These are phyloP conservation scores for Fonsecaea pugnacius DNA, from an alignment of 2,329 filamentous ascomycete species.

Conservation along the genomic window DNA sequence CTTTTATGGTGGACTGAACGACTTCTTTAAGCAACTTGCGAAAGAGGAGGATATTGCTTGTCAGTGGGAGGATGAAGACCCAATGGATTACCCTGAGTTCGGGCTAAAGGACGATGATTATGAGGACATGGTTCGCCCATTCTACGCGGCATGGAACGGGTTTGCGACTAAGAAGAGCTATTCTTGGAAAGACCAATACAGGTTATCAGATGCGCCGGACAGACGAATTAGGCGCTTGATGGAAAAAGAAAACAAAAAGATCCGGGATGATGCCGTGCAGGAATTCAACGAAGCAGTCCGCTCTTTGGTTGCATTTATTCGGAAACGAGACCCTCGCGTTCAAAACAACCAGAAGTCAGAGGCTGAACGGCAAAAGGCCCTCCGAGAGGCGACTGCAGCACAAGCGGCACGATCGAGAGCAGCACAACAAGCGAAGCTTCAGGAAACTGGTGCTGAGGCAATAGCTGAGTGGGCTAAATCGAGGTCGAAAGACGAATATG, in stretches of 20 bases:
- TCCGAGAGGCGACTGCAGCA: conserved; percentile 77
- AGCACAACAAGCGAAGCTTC: conserved; percentile 71
- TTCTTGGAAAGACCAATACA: conserved; percentile 85
- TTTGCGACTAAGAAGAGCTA: conserved; percentile 87
- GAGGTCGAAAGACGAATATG: conserved; percentile 54
- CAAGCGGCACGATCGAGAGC: conserved; percentile 84
- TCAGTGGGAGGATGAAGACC: conserved; percentile 66
- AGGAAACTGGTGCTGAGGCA: conserved; percentile 49
- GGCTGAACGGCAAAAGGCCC: conserved; percentile 74
- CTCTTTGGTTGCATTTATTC: conserved; percentile 82
- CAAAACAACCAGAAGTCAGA: conserved; percentile 76
- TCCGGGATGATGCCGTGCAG: conserved; percentile 77
- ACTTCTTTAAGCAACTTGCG: conserved; percentile 78
- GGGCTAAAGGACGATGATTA: conserved; percentile 76
- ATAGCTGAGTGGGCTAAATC: conserved; percentile 75
- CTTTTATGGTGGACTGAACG: conserved; percentile 80
- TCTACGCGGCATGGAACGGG: conserved; percentile 78
- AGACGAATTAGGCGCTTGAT: conserved; percentile 79
- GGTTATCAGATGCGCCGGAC: conserved; percentile 83
- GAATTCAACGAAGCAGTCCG: conserved; percentile 94
- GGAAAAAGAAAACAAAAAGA: conserved; percentile 91
- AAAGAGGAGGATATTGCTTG: conserved; percentile 78
- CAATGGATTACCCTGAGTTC: conserved; percentile 77
- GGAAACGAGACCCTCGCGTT: conserved; percentile 88
- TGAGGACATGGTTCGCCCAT: conserved; percentile 74